Base-by-base conservation (phyloP, 2,329 filamentous ascomycete genomes). In the Rhinocladiella similis region DNA sequence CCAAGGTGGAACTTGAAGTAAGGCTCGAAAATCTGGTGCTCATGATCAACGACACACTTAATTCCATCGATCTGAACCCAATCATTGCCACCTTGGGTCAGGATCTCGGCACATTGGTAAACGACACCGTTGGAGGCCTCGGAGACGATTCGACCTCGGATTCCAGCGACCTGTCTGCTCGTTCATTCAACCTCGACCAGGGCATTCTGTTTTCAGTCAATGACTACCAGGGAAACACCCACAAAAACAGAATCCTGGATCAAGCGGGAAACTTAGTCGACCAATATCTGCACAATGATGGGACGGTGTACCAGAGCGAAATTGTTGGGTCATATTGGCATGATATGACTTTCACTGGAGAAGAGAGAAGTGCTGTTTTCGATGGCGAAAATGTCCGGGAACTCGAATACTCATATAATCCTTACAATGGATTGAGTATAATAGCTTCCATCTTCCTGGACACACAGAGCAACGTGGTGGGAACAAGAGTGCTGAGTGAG, bases 171-270 rank as follows among this genome's bases (percentile, higher is more conserved):
- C 16, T 56, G 9, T 56, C 41, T 12, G 53, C 53, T 19, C 52
- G 58, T 16, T 38, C 49, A 18, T 49, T 50, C 25, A 77, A 81
- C 46, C 69, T 84, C 41, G 71, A 73, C 53, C 75, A 84, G 70
- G 83, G 83, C 66, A 80, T 86, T 57, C 77, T 86, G 33, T 85
- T 83, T 70, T 82, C 79, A 25, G 69, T 83, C 67, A 84, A 85
- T 70, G 78, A 86, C 72, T 86, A 83, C 67, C 73, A 73, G 13
- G 81, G 82, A 16, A 75, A 79, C 56, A 75, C 72, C 36, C 80
- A 82, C 69, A 83, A 80, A 35, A 84, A 85, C 67, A 79, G 81
- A 39, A 69, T 83, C 5, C 71, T 84, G 5, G 77, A 74, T 3
- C 82, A 84, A 68, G 78, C 80, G 60, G 82, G 82, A 39, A 76